phyloP scores from a whole-genome alignment of 2,329 filamentous ascomycete species.

The Ceratocystis destructans region DNA sequence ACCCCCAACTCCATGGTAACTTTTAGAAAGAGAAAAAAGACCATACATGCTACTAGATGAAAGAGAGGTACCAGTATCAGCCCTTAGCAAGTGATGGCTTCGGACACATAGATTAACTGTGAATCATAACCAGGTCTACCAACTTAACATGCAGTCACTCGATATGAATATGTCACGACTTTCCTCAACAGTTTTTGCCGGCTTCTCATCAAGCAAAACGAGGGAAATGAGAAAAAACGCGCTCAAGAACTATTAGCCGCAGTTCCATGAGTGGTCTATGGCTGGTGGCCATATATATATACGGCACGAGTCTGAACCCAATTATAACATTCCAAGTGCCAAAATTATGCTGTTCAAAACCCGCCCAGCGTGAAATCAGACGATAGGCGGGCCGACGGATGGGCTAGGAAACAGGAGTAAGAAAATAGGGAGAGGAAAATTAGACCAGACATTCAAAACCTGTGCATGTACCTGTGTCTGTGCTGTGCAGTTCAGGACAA shows the following conservation, averaged over 20 bases:
- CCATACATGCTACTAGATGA: too few species aligned
- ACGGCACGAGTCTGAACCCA: not conserved
- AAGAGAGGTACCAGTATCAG: too few species aligned
- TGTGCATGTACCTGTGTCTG: not conserved
- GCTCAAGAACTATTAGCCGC: not conserved
- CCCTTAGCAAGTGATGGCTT: not conserved
- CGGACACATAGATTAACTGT: not conserved
- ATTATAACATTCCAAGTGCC: not conserved
- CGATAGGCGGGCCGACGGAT: not conserved
- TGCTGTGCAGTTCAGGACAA: not conserved
- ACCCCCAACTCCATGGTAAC: not conserved
- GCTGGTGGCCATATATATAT: not conserved
- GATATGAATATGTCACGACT: not conserved
- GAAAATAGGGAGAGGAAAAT: not conserved
- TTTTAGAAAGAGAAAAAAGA: too few species aligned
- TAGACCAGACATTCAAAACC: not conserved
- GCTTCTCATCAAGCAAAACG: not conserved
- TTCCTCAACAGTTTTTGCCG: not conserved
- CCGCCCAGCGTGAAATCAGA: conserved; percentile 3
- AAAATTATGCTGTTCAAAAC: not conserved
- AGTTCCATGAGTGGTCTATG: too few species aligned
- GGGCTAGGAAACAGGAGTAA: not conserved
- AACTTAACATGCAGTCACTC: not conserved
- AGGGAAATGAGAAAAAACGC: not conserved
- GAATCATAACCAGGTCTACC: not conserved